Base-by-base conservation (phyloP, 2,329 filamentous ascomycete species). In the Fusarium nygamai region DNA sequence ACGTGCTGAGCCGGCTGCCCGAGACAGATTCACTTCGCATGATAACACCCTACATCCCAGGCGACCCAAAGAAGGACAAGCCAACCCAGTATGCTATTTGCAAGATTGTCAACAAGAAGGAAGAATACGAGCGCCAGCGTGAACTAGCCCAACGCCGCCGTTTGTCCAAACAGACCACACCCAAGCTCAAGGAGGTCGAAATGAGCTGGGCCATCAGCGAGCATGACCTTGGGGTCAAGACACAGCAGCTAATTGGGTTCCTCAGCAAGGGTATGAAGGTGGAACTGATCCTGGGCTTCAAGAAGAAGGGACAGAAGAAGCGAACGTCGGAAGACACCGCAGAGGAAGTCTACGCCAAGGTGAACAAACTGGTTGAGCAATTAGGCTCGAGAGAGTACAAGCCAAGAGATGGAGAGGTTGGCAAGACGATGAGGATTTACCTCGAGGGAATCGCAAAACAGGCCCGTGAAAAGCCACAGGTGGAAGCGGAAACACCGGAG, bases 191-290 rank as follows among this genome's bases (percentile, higher is more conserved):
- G 84, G 92, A 92, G 80, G 82, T 98, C n/a, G 95, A 98, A 84
- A 77, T 98, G 77, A 96, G 94, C 82, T 98, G 95, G 95, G 91
- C 92, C 39, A 97, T 97, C 78, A 91, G 91, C 69, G 80, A 83
- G 19, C 89, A 96, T 80, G 95, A 98, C 84, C 82, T 98, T 60
- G 84, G 84, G n/a, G 92, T 93, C 81, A 89, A 92, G 79, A 81
- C 96, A 81, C 88, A 88, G 78, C 90, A 91, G 83, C 81, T 96
- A 78, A 83, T 83, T 70, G 86, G 84, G 61, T 98, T 98, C 80
- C 80, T 98, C 80, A 84, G 81, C 14, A 94, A 94, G 81, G 95
- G 95, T 2, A 88, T 89, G 80, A 91, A 88, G 80, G 94, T 98
- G 27, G 92, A 96, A 80, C 79, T 98, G 17, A 78, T 92, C 61